Conservation (phyloP, 345 rosid species). For the Dipteronia sinensis region DNA sequence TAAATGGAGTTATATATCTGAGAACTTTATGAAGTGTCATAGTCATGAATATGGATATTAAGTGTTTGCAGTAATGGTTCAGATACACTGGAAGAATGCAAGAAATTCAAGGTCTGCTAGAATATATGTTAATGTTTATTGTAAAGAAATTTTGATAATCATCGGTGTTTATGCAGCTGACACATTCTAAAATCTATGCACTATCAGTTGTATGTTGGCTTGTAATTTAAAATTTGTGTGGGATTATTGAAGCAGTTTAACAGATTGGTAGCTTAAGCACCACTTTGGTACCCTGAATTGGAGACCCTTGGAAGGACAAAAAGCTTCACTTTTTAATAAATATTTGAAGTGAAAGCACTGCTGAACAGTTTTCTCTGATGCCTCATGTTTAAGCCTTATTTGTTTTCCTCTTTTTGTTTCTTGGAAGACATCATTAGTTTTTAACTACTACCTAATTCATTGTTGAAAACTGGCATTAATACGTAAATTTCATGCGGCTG, state of each 20-base stretch:
- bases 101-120: background rate
- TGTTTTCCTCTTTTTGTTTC: background rate
- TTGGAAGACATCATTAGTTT: background rate
- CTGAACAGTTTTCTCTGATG: background rate
- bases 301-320: constrained; percentile 2
- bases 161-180: background rate
- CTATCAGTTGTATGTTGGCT: background rate
- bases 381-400: background rate
- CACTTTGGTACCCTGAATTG: background rate
- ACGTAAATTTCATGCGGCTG: background rate
- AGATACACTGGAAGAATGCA: background rate
- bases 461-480: background rate
- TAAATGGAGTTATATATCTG: background rate
- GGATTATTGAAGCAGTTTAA: background rate
- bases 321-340: background rate
- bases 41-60: background rate
- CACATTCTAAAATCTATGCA: background rate
- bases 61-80: background rate
- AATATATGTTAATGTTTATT: background rate
- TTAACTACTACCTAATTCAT: background rate
- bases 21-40: background rate
- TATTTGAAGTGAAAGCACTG: background rate
- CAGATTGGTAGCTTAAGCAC: background rate
- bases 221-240: background rate
- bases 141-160: background rate